Evolutionary conservation across 2,329 filamentous ascomycete species (phyloP).

Genomic region (Trichophyton benhamiae): DNA sequence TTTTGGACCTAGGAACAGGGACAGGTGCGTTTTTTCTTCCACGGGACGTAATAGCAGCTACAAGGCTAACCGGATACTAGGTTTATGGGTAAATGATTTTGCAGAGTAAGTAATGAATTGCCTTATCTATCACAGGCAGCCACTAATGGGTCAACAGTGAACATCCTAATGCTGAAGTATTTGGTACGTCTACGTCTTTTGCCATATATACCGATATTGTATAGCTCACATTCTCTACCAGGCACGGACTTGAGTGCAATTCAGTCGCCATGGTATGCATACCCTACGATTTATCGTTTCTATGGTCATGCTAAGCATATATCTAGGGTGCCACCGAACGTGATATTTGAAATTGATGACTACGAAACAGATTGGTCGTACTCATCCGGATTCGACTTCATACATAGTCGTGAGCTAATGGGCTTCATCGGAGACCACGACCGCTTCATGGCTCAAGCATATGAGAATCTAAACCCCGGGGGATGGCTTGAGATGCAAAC

Average conservation of each 20-base stretch:
- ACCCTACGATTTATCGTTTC: neutral
- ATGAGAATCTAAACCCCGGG: conserved; percentile 32
- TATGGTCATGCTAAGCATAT: neutral
- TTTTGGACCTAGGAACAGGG: conserved; percentile 49
- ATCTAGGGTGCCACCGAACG: conserved; percentile 36
- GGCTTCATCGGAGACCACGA: conserved; percentile 16
- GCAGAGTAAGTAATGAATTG: conserved; percentile 6
- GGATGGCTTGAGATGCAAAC: conserved; percentile 41
- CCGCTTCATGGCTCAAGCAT: conserved; percentile 23
- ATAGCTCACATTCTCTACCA: neutral
- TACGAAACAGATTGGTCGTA: conserved; percentile 32
- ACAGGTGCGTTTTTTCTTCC: conserved; percentile 27
- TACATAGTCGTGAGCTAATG: conserved; percentile 22
- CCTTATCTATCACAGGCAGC: neutral
- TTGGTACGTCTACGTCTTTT: neutral
- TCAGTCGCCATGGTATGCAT: conserved; percentile 11
- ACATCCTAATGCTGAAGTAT: conserved; percentile 5
- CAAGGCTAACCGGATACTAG: neutral
- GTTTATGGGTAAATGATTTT: conserved; percentile 11
- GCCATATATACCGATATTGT: neutral
- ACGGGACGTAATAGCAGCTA: no score
- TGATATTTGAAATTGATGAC: conserved; percentile 38
- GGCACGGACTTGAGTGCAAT: conserved; percentile 12
- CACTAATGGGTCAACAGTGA: neutral
- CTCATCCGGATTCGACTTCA: conserved; percentile 28